Percentiles rank a stretch among this genome's conserved stretches.
These are phyloP conservation scores for Herpetospermum pedunculosum DNA, from an alignment of 306 rosid species.

Conservation along the genomic window DNA sequence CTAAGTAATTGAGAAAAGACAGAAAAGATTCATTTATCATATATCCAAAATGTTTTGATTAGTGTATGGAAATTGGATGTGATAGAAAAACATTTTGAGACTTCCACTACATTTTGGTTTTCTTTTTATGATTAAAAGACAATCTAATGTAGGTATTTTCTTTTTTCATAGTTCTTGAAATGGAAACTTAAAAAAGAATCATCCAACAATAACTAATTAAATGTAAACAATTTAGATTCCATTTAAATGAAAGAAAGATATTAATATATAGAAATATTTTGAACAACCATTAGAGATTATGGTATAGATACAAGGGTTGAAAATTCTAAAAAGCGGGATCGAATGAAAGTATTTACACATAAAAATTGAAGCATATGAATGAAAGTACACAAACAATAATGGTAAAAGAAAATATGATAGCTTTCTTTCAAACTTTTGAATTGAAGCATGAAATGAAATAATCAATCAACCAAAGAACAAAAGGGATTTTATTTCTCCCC, in stretches of 20 bases:
- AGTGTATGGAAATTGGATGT: background rate
- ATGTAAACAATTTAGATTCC: too few species aligned
- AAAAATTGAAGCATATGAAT: background rate
- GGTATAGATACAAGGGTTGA: too few species aligned
- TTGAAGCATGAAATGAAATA: background rate
- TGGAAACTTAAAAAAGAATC: background rate
- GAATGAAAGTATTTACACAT: too few species aligned
- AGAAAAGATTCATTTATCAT: background rate
- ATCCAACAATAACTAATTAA: background rate
- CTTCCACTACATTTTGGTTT: background rate
- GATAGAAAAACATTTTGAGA: background rate
- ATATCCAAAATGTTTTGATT: background rate
- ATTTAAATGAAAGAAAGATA: too few species aligned
- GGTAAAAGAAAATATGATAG: background rate
- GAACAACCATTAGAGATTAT: background rate
- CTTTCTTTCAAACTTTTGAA: background rate
- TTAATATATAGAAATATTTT: too few species aligned
- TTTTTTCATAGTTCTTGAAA: background rate
- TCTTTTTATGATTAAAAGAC: background rate
- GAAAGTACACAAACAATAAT: background rate
- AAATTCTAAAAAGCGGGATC: too few species aligned
- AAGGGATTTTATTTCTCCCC: background rate
- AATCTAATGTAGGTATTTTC: too few species aligned
- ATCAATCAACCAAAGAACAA: background rate
- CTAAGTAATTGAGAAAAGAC: background rate